phyloP scores from a whole-genome alignment of 352 stramenopile genomes.

The Pythium insidiosum region DNA sequence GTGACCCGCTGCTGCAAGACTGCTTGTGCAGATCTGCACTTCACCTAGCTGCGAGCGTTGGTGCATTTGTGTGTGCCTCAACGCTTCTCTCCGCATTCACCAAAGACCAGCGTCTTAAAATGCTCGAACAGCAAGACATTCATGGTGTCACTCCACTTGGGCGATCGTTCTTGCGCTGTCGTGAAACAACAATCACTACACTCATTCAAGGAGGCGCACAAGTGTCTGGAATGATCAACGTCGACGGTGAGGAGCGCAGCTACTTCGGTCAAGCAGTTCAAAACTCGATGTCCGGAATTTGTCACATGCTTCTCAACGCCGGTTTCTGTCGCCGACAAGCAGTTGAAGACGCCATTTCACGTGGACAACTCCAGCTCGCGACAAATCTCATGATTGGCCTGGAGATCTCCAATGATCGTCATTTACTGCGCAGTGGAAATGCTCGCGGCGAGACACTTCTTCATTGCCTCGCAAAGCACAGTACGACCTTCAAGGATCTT shows the following conservation, averaged over 20 bases:
- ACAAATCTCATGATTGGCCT: constrained; percentile 54
- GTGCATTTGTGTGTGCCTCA: constrained; percentile 66
- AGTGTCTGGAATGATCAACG: constrained; percentile 36
- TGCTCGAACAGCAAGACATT: constrained; percentile 27
- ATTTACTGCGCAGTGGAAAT: constrained; percentile 33
- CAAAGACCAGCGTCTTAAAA: constrained; percentile 20
- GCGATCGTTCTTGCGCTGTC: constrained; percentile 39
- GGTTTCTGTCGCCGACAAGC: constrained; percentile 68
- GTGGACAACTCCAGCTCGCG: constrained; percentile 61
- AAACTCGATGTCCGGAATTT: constrained; percentile 61
- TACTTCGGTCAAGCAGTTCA: constrained; percentile 77
- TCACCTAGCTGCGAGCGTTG: constrained; percentile 56
- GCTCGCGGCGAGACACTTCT: constrained; percentile 38
- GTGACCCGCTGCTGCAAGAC: too few relatives aligned
- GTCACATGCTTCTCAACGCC: constrained; percentile 64
- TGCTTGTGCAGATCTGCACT: constrained; percentile 42
- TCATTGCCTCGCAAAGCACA: constrained; percentile 51
- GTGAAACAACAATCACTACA: constrained; percentile 69
- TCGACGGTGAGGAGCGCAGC: constrained; percentile 19
- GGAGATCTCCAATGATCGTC: constrained; percentile 34
- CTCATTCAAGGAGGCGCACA: constrained; percentile 52
- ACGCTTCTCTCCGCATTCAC: constrained; percentile 30
- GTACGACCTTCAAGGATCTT: constrained; percentile 42
- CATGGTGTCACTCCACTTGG: constrained; percentile 49
- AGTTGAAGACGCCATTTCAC: constrained; percentile 62